Evolutionary conservation across 331 rosid species (phyloP).

Genomic region (Erythrophleum ivorense): DNA sequence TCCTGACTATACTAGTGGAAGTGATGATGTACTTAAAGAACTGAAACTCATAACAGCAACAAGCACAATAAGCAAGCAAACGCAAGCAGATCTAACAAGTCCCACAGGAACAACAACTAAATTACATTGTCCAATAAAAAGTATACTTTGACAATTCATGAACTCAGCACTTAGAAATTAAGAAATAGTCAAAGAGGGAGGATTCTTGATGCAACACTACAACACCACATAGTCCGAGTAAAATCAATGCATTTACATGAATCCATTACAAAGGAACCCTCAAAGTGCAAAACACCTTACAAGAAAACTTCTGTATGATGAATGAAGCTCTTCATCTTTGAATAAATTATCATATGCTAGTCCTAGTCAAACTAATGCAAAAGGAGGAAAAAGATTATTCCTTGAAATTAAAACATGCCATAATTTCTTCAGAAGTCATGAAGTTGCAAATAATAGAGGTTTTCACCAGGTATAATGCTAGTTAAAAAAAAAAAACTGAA

Average conservation of each 20-base stretch:
- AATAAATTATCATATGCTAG: background rate
- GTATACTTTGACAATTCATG: background rate
- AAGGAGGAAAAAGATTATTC: background rate
- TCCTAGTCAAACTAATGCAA: background rate
- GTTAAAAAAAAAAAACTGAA: background rate
- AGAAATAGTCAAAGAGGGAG: background rate
- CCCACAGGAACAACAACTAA: background rate
- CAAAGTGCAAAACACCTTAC: background rate
- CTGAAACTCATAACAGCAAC: background rate
- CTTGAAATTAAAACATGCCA: background rate
- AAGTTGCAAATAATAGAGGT: background rate
- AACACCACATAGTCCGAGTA: background rate
- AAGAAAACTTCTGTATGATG: background rate
- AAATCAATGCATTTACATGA: background rate
- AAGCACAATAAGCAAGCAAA: background rate
- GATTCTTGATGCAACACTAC: background rate
- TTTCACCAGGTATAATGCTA: background rate
- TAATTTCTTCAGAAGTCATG: background rate
- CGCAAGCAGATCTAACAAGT: constrained; percentile 3
- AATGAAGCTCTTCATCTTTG: background rate
- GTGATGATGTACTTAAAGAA: background rate
- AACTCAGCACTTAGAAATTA: constrained; percentile 8
- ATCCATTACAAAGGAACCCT: background rate
- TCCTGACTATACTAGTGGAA: background rate
- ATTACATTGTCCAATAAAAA: background rate